These are phyloP conservation scores for Penicillium glabrum DNA, from an alignment of 2,329 filamentous ascomycete genomes.

Conservation along the genomic window DNA sequence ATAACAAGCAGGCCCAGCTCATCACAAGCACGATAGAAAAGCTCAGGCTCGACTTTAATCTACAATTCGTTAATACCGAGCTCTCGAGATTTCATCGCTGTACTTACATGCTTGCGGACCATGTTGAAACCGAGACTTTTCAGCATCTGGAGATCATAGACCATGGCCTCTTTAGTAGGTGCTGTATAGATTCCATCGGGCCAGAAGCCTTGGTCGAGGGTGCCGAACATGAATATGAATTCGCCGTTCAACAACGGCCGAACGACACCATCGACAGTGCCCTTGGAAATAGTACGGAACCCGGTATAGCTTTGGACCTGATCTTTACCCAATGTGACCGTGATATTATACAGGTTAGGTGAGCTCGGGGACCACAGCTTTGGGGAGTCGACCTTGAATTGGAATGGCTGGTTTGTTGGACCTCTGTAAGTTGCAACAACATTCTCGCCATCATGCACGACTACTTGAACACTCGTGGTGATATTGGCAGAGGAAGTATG, in stretches of 20 bases:
- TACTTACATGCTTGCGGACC: conserved; percentile 66
- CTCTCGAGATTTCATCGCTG: background rate
- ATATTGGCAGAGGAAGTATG: conserved; percentile 44
- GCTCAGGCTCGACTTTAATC: conserved; percentile 67
- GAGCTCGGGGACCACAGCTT: conserved; percentile 65
- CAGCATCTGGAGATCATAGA: conserved; percentile 63
- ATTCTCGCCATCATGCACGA: conserved; percentile 38
- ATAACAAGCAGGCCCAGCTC: conserved; percentile 65
- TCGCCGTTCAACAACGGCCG: conserved; percentile 68
- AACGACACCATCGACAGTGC: conserved; percentile 57
- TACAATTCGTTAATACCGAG: conserved; percentile 11
- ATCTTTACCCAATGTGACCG: conserved; percentile 55
- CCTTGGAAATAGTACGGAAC: conserved; percentile 63
- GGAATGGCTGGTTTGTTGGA: conserved; percentile 52
- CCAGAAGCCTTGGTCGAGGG: conserved; percentile 71
- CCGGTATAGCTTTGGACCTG: conserved; percentile 65
- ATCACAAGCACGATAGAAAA: conserved; percentile 69
- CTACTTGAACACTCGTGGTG: conserved; percentile 39
- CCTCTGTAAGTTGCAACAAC: conserved; percentile 48
- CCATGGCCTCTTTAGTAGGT: conserved; percentile 66
- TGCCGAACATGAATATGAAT: conserved; percentile 67
- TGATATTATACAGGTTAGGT: conserved; percentile 65
- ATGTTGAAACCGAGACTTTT: conserved; percentile 70
- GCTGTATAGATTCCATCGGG: conserved; percentile 67
- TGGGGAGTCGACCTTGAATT: conserved; percentile 55